Evolutionary conservation across 495 filamentous ascomycete species (phyloP).

Genomic region (Parachaetomium inaequale): DNA sequence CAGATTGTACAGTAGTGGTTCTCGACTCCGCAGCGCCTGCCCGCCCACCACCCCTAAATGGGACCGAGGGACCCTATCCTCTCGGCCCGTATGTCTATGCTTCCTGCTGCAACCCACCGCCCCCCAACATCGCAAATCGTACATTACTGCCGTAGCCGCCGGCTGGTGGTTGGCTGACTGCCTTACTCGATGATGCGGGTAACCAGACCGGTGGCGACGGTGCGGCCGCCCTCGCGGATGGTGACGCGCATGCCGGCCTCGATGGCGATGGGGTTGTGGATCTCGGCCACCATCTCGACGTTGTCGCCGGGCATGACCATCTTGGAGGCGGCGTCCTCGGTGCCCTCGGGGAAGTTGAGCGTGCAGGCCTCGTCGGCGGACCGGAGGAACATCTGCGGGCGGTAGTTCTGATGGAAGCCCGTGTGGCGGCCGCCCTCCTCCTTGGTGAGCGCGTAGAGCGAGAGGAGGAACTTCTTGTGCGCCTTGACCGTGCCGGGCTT

Average conservation of each 20-base stretch:
- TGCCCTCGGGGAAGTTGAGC: conserved; percentile 78
- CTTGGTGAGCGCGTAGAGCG: conserved; percentile 95
- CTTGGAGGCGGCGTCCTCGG: conserved; percentile 57
- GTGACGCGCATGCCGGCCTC: conserved; percentile 93
- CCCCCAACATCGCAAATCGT: conserved; percentile 2
- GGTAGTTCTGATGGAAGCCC: conserved; percentile 89
- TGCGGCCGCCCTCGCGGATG: conserved; percentile 91
- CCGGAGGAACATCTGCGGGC: conserved; percentile 90
- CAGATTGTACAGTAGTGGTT: conserved; percentile 19
- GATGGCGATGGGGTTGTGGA: conserved; percentile 76
- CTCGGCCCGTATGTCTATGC: not conserved
- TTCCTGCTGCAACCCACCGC: not conserved
- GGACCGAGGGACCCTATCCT: not conserved
- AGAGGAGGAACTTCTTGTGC: conserved; percentile 84
- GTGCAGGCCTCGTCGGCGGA: conserved; percentile 87
- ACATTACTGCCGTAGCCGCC: conserved; percentile 8
- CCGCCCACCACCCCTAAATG: conserved; percentile 7
- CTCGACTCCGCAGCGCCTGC: conserved; percentile 19
- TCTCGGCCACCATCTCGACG: conserved; percentile 85
- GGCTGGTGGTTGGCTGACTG: not conserved
- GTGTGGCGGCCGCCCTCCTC: conserved; percentile 96
- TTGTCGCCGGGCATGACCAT: conserved; percentile 98
- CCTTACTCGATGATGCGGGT: conserved; percentile 73
- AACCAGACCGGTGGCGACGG: conserved; percentile 87
- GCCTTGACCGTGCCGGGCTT: conserved; percentile 74